A percentile compares a stretch with the other conserved stretches of the same genome.
These are phyloP conservation scores for Daedaleopsis sinensis DNA, from an alignment of 768 basidiomycete genomes.

Conservation along the genomic window DNA sequence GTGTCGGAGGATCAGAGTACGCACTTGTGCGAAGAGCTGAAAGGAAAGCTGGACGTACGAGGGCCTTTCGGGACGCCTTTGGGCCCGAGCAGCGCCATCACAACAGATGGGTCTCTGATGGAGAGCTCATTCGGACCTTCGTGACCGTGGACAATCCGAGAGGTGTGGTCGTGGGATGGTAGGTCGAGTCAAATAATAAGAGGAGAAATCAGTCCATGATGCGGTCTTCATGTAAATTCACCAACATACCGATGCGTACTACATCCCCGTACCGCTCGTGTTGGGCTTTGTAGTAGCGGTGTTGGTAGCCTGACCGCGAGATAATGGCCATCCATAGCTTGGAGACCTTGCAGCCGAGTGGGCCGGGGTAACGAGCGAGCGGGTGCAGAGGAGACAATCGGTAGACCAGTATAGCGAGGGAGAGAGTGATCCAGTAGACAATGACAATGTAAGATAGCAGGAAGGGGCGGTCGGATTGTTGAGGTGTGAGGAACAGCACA, in stretches of 20 bases:
- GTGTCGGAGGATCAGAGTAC: no score
- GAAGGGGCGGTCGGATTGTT: background rate
- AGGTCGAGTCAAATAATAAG: no score
- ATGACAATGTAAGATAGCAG: background rate
- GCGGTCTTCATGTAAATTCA: no score
- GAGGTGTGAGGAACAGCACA: background rate
- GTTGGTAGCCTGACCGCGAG: slow-evolving; percentile 29
- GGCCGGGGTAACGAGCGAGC: slow-evolving; percentile 23
- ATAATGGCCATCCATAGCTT: slow-evolving; percentile 32
- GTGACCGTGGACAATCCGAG: background rate
- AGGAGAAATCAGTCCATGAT: no score
- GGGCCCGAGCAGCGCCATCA: slow-evolving; percentile 33
- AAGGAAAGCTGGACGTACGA: slow-evolving; percentile 33
- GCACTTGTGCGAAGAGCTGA: background rate
- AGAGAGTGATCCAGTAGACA: background rate
- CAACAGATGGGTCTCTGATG: slow-evolving; percentile 35
- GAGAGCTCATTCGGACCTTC: slow-evolving; percentile 53
- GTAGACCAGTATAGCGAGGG: slow-evolving; percentile 2
- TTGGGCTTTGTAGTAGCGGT: slow-evolving; percentile 31
- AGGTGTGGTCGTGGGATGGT: no score
- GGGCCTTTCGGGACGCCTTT: slow-evolving; percentile 47
- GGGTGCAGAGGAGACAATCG: slow-evolving; percentile 21
- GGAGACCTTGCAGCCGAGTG: slow-evolving; percentile 29
- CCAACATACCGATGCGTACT: slow-evolving; percentile 37
- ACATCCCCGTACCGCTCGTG: slow-evolving; percentile 42